These are phyloP conservation scores for Beta vulgaris DNA, from an alignment of 148 eudicot species.

Conservation along the genomic window DNA sequence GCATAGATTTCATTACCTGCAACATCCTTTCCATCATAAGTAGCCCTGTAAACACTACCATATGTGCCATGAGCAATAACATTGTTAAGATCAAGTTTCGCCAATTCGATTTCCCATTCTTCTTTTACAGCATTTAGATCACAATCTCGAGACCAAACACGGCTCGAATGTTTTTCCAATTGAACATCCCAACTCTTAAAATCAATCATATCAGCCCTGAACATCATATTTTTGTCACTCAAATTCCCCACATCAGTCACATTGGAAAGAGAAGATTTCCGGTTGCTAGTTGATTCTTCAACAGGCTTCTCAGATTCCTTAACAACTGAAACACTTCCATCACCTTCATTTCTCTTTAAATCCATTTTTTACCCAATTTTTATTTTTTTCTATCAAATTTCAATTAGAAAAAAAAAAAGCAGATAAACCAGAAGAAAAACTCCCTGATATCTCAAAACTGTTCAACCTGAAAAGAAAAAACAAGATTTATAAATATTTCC, in stretches of 20 bases:
- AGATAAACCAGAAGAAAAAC: not conserved
- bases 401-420: too few relatives aligned
- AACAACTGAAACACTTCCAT: slow-evolving; percentile 25
- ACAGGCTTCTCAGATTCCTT: slow-evolving; percentile 36
- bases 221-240: slow-evolving; percentile 35
- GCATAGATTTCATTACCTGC: slow-evolving; percentile 55
- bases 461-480: slow-evolving; percentile 28
- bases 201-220: slow-evolving; percentile 86
- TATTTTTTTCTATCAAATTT: slow-evolving; percentile 8
- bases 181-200: slow-evolving; percentile 72
- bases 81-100: slow-evolving; percentile 61
- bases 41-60: slow-evolving; percentile 69
- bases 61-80: slow-evolving; percentile 81
- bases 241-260: slow-evolving; percentile 30
- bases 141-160: slow-evolving; percentile 53
- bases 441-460: slow-evolving; percentile 17
- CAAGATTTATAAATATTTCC: too few relatives aligned
- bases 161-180: slow-evolving; percentile 57
- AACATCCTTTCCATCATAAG: slow-evolving; percentile 79
- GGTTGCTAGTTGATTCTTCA: slow-evolving; percentile 14
- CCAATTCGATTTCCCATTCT: slow-evolving; percentile 81
- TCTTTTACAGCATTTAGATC: slow-evolving; percentile 38
- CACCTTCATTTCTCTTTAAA: slow-evolving; percentile 34
- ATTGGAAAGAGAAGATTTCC: slow-evolving; percentile 22
- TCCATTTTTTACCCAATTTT: slow-evolving; percentile 37